Base-by-base conservation (phyloP, 148 eudicot species). In the Fagopyrum esculentum region DNA sequence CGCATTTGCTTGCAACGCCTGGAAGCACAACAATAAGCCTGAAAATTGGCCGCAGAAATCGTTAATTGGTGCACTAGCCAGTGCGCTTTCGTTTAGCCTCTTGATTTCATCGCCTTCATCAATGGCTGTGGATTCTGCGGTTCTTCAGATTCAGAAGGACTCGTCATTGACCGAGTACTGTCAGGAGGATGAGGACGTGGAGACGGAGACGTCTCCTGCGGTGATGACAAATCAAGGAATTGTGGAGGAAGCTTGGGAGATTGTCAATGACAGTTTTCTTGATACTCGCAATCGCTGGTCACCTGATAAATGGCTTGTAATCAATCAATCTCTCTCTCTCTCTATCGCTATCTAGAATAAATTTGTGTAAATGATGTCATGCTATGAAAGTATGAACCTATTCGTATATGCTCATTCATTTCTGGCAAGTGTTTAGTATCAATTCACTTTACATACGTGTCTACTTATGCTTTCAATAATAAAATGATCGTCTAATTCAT, bases 201-300 rank as follows among this genome's bases (percentile, higher is more conserved):
- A 54, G 74, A 66, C 7, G 11, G 79, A 81, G 52, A 56, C 56
- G 1, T 77, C 86, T 63, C 73, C 73, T 2, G 73, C 79, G 50
- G 60, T 72, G 72, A 80, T 63, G 61, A 85, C 87, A 3, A 87
- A 90, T 69, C 84, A 90, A 54, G 91, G 77, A 2, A 84, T 94
- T 72, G 98, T 94, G 55, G 90, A 90, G 79, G 97, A 94, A 80
- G 98, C 96, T 63, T 94, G 98, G 98, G 84, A 90, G 85, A 90
- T 94, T 81, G 92, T 94, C 57, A 83, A 87, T 74, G 96, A 94
- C 0, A 77, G 89, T 71, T 94, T 83, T 75, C 85, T 91, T 54
- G 85, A 85, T 45, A 44, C 91, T 59, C 82, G 83, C 44, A 76
- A 49, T 59, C 85, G 83, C 2, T 94, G 97, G 97, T 94, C 98